Percentiles rank a stretch among this genome's conserved stretches.
phyloP scores from a whole-genome alignment of 306 rosid species.

The Quercus dentata region DNA sequence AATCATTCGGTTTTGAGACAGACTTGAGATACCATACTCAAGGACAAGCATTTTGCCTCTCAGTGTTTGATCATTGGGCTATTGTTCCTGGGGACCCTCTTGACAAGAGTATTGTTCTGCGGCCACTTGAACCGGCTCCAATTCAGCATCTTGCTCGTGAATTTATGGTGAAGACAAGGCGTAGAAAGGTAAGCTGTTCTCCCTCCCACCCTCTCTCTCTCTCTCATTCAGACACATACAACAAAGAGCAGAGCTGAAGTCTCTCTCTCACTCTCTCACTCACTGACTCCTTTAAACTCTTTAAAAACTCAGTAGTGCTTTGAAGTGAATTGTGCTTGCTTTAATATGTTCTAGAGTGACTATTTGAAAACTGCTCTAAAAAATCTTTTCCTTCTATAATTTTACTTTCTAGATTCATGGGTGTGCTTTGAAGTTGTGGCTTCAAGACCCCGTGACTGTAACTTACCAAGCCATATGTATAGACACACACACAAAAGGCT shows the following conservation, averaged over 20 bases:
- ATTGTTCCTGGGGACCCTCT: conserved; percentile 99
- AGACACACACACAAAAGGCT: not conserved
- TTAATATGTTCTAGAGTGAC: not conserved
- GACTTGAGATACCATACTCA: conserved; percentile 97
- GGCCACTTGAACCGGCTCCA: conserved; percentile 98
- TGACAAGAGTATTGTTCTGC: conserved; percentile 89
- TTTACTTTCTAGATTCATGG: too few species aligned
- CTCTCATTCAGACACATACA: not conserved
- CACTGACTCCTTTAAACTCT: not conserved
- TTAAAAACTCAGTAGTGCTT: not conserved
- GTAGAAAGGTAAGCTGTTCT: conserved; percentile 70
- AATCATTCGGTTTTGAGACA: conserved; percentile 96
- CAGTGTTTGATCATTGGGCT: conserved; percentile 97
- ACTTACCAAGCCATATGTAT: too few species aligned
- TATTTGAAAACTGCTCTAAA: not conserved
- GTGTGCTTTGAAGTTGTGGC: too few species aligned
- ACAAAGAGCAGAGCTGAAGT: not conserved
- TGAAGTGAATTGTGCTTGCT: not conserved
- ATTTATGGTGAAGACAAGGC: conserved; percentile 98
- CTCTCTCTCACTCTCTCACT: not conserved
- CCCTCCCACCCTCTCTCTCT: not conserved
- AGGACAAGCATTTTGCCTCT: conserved; percentile 92
- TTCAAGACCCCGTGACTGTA: too few species aligned
- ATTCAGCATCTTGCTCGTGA: conserved; percentile 98
- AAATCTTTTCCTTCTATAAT: too few species aligned